Base-by-base conservation (phyloP, 305 asterid species). In the Fraxinus angustifolia region DNA sequence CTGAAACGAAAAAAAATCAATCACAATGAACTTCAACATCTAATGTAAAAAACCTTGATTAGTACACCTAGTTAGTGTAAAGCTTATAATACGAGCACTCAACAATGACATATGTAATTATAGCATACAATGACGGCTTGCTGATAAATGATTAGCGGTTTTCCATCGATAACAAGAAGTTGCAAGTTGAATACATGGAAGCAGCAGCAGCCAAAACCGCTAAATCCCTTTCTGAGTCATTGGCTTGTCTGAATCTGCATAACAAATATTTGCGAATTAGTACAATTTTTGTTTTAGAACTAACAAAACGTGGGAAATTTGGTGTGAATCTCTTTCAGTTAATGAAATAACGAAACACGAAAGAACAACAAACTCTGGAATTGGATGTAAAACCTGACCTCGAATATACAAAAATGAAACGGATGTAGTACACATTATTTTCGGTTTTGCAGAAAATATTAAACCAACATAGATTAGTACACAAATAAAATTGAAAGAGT, bases 181-280 rank as follows among this genome's bases (percentile, higher is more conserved):
- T 94, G 95, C 97, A 92, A 0, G 97, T 95, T 21, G 99, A 92
- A 84, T 94, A 95, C 79, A 95, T 89, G 68, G 99, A 91, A 81
- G 98, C 99, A 56, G 99, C 99, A 23, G 98, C 97, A 26, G 98
- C 98, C 79, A 89, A 83, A 42, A 94, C 86, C 16, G 95, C 96
- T 83, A 93, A 88, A 83, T 91, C 97, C 82, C 82, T 88, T 65
- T 91, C 94, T 2, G 87, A 50, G 79, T 75, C 83, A 78, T 87
- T 88, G 12, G 84, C 85, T 80, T 83, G 90, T 82, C 79, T 84
- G 19, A 79, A 75, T 79, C 99, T 95, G 93, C 87, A 87, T 45
- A 75, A n/a, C 26, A 26, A 70, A 31, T 23, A 60, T 60, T 21
- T 60, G 4, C 1, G 16, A 60, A 60, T 21, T 23, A 21, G 70